These are phyloP conservation scores for Sphaerulina musiva DNA, from an alignment of 2,329 filamentous ascomycete genomes.

Conservation along the genomic window DNA sequence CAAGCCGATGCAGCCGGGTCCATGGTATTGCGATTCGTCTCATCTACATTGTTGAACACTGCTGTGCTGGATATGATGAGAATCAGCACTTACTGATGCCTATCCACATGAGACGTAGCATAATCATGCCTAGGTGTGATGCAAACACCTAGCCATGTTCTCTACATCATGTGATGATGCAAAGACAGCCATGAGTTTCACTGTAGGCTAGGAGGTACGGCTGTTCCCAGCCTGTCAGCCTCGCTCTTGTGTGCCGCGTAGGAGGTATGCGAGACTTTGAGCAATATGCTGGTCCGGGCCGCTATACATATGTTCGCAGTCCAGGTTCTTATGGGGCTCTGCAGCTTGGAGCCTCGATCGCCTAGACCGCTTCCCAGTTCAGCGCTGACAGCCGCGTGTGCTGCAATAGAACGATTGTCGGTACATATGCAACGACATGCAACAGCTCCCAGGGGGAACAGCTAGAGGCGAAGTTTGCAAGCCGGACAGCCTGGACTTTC, in stretches of 20 bases:
- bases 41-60: not conserved
- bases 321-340: not conserved
- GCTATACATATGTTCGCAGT: not conserved
- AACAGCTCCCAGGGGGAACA: not conserved
- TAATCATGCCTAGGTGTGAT: not conserved
- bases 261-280: not conserved
- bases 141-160: not conserved
- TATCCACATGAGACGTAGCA: not conserved
- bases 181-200: not conserved
- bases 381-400: conserved; percentile 11
- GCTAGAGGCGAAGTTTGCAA: not conserved
- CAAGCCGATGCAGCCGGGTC: not conserved
- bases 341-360: not conserved
- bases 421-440: conserved; percentile 7
- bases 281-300: not conserved
- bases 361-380: conserved; percentile 2
- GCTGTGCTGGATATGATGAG: not conserved
- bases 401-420: conserved; percentile 8
- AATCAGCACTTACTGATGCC: not conserved
- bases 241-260: not conserved
- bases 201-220: not conserved
- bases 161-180: not conserved
- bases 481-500: not conserved
- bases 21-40: not conserved
- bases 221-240: not conserved